Evolutionary conservation across 306 rosid species (phyloP), one percentile per base, ranked within the genome.

Genomic region (Lagenaria siceraria): DNA sequence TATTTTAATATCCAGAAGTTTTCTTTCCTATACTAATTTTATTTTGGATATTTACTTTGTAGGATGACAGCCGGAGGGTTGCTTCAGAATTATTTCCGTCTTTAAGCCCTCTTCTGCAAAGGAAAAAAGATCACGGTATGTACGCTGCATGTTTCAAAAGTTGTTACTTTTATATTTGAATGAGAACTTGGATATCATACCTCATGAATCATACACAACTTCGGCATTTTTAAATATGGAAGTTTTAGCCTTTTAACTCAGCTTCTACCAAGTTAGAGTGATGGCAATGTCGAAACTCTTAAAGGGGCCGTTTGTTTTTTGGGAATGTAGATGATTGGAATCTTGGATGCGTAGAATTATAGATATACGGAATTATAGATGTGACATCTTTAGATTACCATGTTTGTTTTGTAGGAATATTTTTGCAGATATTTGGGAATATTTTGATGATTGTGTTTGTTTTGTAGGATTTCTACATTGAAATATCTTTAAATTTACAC

Each of bases 91-190:
- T 93, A 79, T 93, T 93, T 88, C 98, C 98, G 51, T 81, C 93
- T 22, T 36, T 91, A 78, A 85, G 87, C 84, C 83, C 88, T 40
- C n/a, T 77, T 75, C 69, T 93, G 71, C 84, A 61, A 83, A 86
- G 97, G 80, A 93, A 93, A 78, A 93, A 91, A 83, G 98, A 93
- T 81, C 96, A 93, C 3, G 98, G 98, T 93, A 91, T 71, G 15
- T 71, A 3, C 2, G 4, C 58, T 48, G 22, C 40, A 10, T 15
- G 40, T 71, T 27, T 71, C 40, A 71, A 17, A 15, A 8, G 13
- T 24, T 25, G 5, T 24, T 46, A 22, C 38, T 69, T 69, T 14
- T 22, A 71, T 15, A 71, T 71, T 43, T 43, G 75, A 7, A 42
- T 19, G 7, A 69, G 55, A 77, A 31, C 33, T 78, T 80, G 70